Base-by-base conservation (phyloP, 2,329 filamentous ascomycete genomes). In the Xylaria sp. region DNA sequence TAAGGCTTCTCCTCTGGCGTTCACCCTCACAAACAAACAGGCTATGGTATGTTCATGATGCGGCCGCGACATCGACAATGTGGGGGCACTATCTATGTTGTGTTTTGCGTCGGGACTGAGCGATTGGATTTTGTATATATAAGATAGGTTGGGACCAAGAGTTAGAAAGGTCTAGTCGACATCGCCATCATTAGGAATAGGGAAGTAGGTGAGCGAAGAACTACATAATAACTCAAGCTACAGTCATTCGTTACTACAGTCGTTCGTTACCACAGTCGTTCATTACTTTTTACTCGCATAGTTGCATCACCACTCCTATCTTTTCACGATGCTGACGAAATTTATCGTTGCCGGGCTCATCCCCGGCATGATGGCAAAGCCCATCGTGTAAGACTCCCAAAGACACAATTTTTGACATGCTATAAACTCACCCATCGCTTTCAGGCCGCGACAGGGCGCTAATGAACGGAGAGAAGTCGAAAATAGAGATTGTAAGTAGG, bases 251-350 rank as follows among this genome's bases (percentile, higher is more conserved):
- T 34, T 34, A 28, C 59, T 12, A 62, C 28, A 25, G 10, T 48
- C 45, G 20, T 53, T 32, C 48, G 7, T 50, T 50, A 56, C 50
- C 7, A 55, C 30, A 34, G 28, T 55, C 50, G 18, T 20, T 55
- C 50, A 25, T 41, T 41, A 56, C 23, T 18, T 56, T 25, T 36
- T n/a, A 28, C 4, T n/a, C n/a, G 18, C n/a, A 41, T 25, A 39
- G 13, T 57, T 6, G 3, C 13, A 63, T 46, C 34, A 55, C 50
- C 48, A 18, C 39, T 52, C 50, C 46, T 41, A 32, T 25, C 25
- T 65, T n/a, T 30, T 67, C 59, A 77, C 66, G 60, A 77, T 78
- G 75, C 71, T 76, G 67, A 72, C 68, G 60, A 68, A 74, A n/a
- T 34, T 75, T 57, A 63, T 78, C 56, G 67, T 76, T 23, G 75